phyloP scores from a whole-genome alignment of 192 early-diverging fungal species.

The Mortierella antarctica region DNA sequence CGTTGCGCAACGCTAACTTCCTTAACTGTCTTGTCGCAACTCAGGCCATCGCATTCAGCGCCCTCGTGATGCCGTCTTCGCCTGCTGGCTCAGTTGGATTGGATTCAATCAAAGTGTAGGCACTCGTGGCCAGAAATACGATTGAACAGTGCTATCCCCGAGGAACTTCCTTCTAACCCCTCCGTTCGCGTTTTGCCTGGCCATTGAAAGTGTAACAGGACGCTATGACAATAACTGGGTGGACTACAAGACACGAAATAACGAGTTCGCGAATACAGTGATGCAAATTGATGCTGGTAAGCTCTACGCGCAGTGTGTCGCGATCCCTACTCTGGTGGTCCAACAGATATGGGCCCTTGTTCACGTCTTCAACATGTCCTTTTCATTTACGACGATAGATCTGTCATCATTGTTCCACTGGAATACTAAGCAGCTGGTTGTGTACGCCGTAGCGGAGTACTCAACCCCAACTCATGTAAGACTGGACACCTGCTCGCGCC shows the following conservation, averaged over 20 bases:
- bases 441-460: conserved; percentile 83
- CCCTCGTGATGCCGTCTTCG: conserved; percentile 46
- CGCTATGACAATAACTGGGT: conserved; percentile 63
- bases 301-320: not conserved
- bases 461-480: conserved; percentile 73
- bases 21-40: not conserved
- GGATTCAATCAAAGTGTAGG: conserved; percentile 48
- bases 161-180: not conserved
- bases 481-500: not conserved
- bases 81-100: conserved; percentile 37
- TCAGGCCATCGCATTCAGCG: conserved; percentile 62
- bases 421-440: conserved; percentile 93
- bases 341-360: not conserved
- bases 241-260: conserved; percentile 64
- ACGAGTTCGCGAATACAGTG: conserved; percentile 69
- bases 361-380: not conserved
- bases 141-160: not conserved
- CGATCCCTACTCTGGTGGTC: not conserved
- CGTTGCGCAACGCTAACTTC: no score
- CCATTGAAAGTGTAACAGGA: conserved; percentile 50
- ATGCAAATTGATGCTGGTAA: conserved; percentile 81
- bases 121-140: not conserved
- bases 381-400: conserved; percentile 61
- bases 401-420: conserved; percentile 84
- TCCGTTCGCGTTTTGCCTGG: not conserved